A percentile compares a stretch with the other conserved stretches of the same genome.
These are phyloP conservation scores for Neonectria magnoliae DNA, from an alignment of 2,329 filamentous ascomycete genomes.

Conservation along the genomic window DNA sequence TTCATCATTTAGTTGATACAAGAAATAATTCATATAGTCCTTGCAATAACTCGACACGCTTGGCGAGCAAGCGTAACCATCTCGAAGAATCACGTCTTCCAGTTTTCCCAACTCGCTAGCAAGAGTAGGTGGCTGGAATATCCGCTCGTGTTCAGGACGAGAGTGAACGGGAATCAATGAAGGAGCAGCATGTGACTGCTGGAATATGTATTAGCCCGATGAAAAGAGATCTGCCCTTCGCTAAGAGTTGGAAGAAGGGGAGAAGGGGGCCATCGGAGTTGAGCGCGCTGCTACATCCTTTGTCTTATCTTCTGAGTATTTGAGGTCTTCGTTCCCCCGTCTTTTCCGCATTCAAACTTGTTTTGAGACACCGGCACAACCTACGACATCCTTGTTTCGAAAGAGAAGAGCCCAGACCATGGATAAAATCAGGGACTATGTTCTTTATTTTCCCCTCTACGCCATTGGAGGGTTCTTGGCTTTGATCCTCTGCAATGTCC, in stretches of 20 bases:
- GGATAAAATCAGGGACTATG: slow-evolving; percentile 9
- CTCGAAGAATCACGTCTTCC: neutral
- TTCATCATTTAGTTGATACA: neutral
- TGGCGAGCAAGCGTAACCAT: neutral
- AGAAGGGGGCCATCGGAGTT: neutral
- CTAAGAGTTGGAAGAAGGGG: neutral
- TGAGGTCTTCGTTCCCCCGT: neutral
- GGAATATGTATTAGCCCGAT: neutral
- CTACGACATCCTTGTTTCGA: too few relatives aligned
- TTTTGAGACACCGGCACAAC: neutral
- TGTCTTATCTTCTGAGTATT: neutral
- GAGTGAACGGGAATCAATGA: neutral
- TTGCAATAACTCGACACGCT: too few relatives aligned
- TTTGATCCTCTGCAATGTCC: slow-evolving; percentile 21
- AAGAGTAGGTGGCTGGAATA: neutral
- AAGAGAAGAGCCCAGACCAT: neutral
- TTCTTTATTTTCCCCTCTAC: slow-evolving; percentile 24
- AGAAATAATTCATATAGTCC: too few relatives aligned
- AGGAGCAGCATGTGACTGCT: neutral
- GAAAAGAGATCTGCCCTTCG: neutral
- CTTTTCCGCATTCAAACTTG: neutral
- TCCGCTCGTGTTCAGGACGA: neutral
- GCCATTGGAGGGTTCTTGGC: slow-evolving; percentile 2
- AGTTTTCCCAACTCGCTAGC: neutral
- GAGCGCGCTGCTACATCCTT: neutral